phyloP scores from a whole-genome alignment of 495 filamentous ascomycete species.

The Neurospora intermedia region DNA sequence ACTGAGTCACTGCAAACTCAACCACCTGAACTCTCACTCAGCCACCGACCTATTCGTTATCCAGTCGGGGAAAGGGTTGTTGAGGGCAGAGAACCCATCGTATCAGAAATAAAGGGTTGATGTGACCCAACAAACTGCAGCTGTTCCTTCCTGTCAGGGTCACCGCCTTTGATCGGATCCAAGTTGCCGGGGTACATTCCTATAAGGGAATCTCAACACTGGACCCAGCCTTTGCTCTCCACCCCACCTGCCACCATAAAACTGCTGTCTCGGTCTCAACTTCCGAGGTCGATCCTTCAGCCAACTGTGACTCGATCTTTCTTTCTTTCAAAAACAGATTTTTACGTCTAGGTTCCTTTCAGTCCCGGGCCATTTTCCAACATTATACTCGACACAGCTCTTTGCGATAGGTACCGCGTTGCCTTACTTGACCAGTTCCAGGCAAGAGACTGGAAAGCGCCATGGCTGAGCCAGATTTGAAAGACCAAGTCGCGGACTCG shows the following conservation, averaged over 20 bases:
- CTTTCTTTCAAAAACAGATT: background rate
- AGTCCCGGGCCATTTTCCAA: background rate
- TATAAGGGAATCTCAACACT: background rate
- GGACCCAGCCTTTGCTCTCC: background rate
- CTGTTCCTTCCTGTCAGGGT: background rate
- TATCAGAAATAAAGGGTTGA: background rate
- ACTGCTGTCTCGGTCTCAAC: background rate
- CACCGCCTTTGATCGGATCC: background rate
- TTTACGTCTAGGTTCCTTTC: background rate
- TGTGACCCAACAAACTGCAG: background rate
- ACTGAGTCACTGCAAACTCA: background rate
- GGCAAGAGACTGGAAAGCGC: background rate
- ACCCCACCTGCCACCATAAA: background rate
- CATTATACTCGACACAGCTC: no score
- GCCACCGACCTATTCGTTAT: no score
- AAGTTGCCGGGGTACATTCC: background rate
- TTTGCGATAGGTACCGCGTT: background rate
- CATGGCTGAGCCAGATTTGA: background rate
- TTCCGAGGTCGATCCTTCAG: background rate
- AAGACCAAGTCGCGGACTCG: background rate
- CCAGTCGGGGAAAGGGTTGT: background rate
- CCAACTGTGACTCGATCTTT: background rate
- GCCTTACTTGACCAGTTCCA: background rate
- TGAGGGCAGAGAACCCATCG: background rate
- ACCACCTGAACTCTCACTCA: background rate